A percentile compares a stretch with the other conserved stretches of the same genome.
Evolutionary conservation across 805 yeast species (phyloP).

Genomic region (Wickerhamomyces strasburgensis): DNA sequence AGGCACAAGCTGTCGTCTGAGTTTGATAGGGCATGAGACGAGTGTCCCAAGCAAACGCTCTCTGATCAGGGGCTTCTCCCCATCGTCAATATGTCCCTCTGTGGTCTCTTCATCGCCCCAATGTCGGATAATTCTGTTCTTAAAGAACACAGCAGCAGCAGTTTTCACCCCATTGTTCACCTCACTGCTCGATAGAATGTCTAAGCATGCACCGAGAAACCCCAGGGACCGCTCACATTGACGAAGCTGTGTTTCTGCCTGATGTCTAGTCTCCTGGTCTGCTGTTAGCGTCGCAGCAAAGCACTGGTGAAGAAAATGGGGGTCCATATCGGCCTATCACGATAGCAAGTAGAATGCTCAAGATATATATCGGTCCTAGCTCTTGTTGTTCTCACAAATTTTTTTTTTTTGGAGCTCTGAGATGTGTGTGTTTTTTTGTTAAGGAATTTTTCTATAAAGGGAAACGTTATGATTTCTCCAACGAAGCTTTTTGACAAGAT

Average conservation of each 20-base stretch:
- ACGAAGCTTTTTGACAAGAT: no score
- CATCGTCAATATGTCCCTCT: conserved; percentile 45
- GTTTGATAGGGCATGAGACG: conserved; percentile 39
- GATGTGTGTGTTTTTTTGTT: no score
- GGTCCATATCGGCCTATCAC: conserved; percentile 67
- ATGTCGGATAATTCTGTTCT: conserved; percentile 60
- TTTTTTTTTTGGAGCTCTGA: no score
- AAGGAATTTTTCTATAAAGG: no score
- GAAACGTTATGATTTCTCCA: no score
- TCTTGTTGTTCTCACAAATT: no score
- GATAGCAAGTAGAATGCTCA: no score
- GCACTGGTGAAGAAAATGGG: conserved; percentile 60
- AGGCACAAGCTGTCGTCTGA: conserved; percentile 42
- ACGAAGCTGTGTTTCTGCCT: conserved; percentile 66
- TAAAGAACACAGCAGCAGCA: conserved; percentile 79
- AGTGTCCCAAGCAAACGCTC: conserved; percentile 65
- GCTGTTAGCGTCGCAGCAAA: conserved; percentile 76
- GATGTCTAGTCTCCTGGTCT: conserved; percentile 51
- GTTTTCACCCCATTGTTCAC: conserved; percentile 49
- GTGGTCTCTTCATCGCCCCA: conserved; percentile 47
- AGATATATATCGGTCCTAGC: no score
- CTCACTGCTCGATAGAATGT: conserved; percentile 53
- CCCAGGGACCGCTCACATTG: conserved; percentile 58
- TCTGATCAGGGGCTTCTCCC: conserved; percentile 70
- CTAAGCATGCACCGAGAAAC: conserved; percentile 77